Evolutionary conservation across 2,329 filamentous ascomycete species (phyloP), one percentile per base, ranked within the genome.

Genomic region (Colletotrichum truncatum): DNA sequence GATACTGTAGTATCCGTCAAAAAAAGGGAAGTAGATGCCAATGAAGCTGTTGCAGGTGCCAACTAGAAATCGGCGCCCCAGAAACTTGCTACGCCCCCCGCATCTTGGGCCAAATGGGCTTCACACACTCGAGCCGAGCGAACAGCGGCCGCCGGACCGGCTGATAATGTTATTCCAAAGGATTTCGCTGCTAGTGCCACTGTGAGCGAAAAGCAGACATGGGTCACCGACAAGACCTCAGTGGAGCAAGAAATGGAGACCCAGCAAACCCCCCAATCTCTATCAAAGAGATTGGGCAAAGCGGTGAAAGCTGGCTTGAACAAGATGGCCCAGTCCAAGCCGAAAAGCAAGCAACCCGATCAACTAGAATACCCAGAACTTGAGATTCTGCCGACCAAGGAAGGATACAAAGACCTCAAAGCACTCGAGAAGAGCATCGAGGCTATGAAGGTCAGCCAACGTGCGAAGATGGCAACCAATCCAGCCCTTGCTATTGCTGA

Each of bases 321-420:
- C 53, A 74, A 70, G 57, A 64, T 76, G n/a, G 51, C 74, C 12
- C 66, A 70, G 12, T 49, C 66, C 12, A 67, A 52, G 36, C 18
- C 58, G 2, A 54, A 38, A 23, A 21, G 4, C 23, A 41, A 58
- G 7, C 34, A 52, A 10, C 16, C 23, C 12, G 53, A 34, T 14
- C 34, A 70, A 59, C 60, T 77, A 7, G 76, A 78, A 48, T 77
- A 77, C n/a, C 76, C 75, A 0, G 76, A 78, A 51, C 73, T 78
- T 7, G 75, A 78, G 56, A 71, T 77, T 34, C 69, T 75, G 38
- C 75, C 76, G 6, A 73, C 71, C 41, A 69, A 70, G n/a, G 71
- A 68, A 14, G 70, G 73, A 1, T 76, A 73, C 53, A 70, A 71
- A 55, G 76, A 78, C 41, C 53, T 77, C 4, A 68, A 75, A 43